Evolutionary conservation across 208 protist genomes (phyloP), one percentile per base, ranked within the genome.

Genomic region (Herpetomonas tarakana): DNA sequence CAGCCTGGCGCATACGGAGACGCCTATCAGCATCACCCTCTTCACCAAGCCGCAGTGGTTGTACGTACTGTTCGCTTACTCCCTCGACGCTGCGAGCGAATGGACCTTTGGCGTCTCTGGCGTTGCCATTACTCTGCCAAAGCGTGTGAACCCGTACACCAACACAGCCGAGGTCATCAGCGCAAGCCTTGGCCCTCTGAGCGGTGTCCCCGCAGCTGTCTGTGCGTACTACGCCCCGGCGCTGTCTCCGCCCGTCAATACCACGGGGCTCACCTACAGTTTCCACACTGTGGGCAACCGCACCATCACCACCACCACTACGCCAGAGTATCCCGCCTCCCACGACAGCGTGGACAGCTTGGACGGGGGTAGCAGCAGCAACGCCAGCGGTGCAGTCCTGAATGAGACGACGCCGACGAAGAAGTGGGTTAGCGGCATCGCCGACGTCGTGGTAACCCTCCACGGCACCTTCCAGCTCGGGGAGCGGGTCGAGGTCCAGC

Each of bases 211-310:
- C 14, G 52, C 26, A 24, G 67, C 73, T 22, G 44, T 49, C 11
- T 88, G 80, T 58, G 71, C 86, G 3, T 88, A 82, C 56, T 88
- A 80, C 52, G 46, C 68, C n/a, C 71, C 75, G 6, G 62, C 65
- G 25, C 30, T 52, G 14, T 52, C 56, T 16, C 25, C 52, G 30
- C 11, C 55, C 12, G 29, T 60, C 19, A 21, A 2, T 26, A 51
- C 24, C 14, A 3, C 11, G 1, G n/a, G 6, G 31, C 27, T 75
- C 29, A 52, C 24, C 2, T 76, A 83, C 41, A 16, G 56, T n/a
- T 79, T 76, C 29, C 76, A 78, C 59, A 58, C 35, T 18, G 46
- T 45, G 2, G 53, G 51, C 39, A 68, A 58, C 51, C 24, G 54
- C 6, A 62, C 25, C 35, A 47, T 18, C 4, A 47, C 7, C 4